Evolutionary conservation across 208 protist genomes (phyloP), one percentile per base, ranked within the genome.

Genomic region (Crithidia sp.): DNA sequence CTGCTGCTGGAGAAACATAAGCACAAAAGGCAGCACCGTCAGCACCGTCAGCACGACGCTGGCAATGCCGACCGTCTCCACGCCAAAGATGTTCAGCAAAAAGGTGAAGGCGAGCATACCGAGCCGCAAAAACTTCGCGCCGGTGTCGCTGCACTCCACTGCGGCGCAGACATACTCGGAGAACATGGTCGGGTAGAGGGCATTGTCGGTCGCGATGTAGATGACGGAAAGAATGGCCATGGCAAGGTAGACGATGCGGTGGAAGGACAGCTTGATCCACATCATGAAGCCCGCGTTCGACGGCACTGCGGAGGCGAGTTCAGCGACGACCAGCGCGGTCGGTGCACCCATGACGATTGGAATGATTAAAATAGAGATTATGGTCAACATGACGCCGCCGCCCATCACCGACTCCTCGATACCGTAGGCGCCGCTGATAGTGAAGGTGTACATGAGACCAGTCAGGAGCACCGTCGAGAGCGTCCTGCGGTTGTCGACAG

Each of bases 341-440:
- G 90, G 90, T 12, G 66, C 50, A 6, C 79, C 88, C 83, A 95
- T 90, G 36, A 95, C 50, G 28, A 93, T 36, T 5, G 90, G 90
- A 76, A 95, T 86, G 14, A 92, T n/a, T 17, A 93, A 13, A 57
- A 93, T 84, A 5, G 76, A 92, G 14, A 87, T 10, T 37, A 96
- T 83, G 0, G 83, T 88, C 17, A 96, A 71, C 36, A 93, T 60
- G 6, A 81, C 77, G n/a, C 88, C 88, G 45, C 87, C 91, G 37
- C 91, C 88, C 77, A 88, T 68, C 19, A 93, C 88, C n/a, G 89
- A 91, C 62, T 96, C 87, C 69, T 96, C 91, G 40, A 94, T 89
- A 5, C 88, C 87, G 73, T 94, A 93, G 5, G 85, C 86, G 10
- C 91, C 87, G 71, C 82, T 86, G 53, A 86, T 90, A 28, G 91